Conservation (phyloP, 1,284 basidiomycete species). For the Cutaneotrichosporon spelunceum region DNA sequence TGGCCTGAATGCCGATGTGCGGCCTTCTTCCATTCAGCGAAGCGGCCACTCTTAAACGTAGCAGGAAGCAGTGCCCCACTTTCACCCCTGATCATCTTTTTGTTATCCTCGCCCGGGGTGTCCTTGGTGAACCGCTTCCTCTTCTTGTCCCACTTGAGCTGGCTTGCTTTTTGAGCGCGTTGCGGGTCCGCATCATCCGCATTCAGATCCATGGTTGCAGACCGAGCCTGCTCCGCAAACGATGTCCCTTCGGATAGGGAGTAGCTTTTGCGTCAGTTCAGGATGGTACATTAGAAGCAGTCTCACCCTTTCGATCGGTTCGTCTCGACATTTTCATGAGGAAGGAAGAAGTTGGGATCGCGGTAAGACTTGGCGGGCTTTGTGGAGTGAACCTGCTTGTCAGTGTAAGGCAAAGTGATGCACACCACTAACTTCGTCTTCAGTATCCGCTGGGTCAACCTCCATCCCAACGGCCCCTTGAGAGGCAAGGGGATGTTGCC, state of each 20-base stretch:
- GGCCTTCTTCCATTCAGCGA: slow-evolving; percentile 79
- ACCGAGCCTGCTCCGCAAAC: slow-evolving; percentile 79
- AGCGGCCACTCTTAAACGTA: slow-evolving; percentile 86
- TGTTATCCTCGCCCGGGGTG: slow-evolving; percentile 82
- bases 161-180: slow-evolving; percentile 64
- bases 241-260: slow-evolving; percentile 76
- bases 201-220: slow-evolving; percentile 76
- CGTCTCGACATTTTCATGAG: slow-evolving; percentile 81
- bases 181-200: slow-evolving; percentile 70
- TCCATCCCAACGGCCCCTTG: background rate
- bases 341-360: slow-evolving; percentile 87
- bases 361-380: slow-evolving; percentile 55
- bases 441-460: too few relatives aligned
- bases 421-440: background rate
- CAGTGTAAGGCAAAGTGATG: background rate
- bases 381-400: background rate
- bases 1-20: background rate
- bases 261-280: slow-evolving; percentile 58
- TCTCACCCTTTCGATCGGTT: slow-evolving; percentile 80
- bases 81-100: slow-evolving; percentile 91
- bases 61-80: slow-evolving; percentile 90
- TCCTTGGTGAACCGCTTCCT: slow-evolving; percentile 93
- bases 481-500: background rate
- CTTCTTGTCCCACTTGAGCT: slow-evolving; percentile 87
- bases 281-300: background rate